Conservation (phyloP, 1,139 yeast genomes). For the Spathaspora sp. region DNA sequence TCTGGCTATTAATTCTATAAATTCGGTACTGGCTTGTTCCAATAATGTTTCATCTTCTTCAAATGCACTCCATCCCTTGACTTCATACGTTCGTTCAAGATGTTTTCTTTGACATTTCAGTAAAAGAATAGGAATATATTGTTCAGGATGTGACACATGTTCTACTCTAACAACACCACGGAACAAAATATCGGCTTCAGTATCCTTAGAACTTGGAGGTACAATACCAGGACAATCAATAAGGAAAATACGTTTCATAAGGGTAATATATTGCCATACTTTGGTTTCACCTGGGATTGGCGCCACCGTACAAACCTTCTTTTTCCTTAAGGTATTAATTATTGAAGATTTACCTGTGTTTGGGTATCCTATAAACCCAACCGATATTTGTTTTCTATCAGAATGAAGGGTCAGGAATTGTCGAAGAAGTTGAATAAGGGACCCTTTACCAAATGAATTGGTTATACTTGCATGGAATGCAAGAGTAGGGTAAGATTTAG, state of each 20-base stretch:
- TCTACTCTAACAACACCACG: slow-evolving; percentile 98
- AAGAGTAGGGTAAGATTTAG: slow-evolving; percentile 88
- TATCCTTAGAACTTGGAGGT: slow-evolving; percentile 87
- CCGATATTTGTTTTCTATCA: slow-evolving; percentile 94
- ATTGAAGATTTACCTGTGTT: slow-evolving; percentile 96
- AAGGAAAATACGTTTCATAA: slow-evolving; percentile 91
- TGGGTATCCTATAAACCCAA: slow-evolving; percentile 96
- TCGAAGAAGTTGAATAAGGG: slow-evolving; percentile 86
- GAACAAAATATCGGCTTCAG: slow-evolving; percentile 90
- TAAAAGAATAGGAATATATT: slow-evolving; percentile 85
- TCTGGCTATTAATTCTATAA: slow-evolving; percentile 86
- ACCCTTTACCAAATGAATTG: slow-evolving; percentile 96
- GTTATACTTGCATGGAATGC: slow-evolving; percentile 98
- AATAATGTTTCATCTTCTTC: slow-evolving; percentile 41
- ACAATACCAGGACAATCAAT: slow-evolving; percentile 99
- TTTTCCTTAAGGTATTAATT: slow-evolving; percentile 87
- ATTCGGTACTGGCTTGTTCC: slow-evolving; percentile 67
- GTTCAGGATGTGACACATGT: slow-evolving; percentile 93
- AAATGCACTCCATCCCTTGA: slow-evolving; percentile 78
- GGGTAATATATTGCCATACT: slow-evolving; percentile 97
- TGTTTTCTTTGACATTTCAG: slow-evolving; percentile 86
- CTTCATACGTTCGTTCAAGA: slow-evolving; percentile 92
- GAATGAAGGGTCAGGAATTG: slow-evolving; percentile 89
- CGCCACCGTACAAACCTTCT: slow-evolving; percentile 95
- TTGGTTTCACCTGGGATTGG: slow-evolving; percentile 99